Base-by-base conservation (phyloP, 2,329 filamentous ascomycete species). In the Aspergillus ochraceus region DNA sequence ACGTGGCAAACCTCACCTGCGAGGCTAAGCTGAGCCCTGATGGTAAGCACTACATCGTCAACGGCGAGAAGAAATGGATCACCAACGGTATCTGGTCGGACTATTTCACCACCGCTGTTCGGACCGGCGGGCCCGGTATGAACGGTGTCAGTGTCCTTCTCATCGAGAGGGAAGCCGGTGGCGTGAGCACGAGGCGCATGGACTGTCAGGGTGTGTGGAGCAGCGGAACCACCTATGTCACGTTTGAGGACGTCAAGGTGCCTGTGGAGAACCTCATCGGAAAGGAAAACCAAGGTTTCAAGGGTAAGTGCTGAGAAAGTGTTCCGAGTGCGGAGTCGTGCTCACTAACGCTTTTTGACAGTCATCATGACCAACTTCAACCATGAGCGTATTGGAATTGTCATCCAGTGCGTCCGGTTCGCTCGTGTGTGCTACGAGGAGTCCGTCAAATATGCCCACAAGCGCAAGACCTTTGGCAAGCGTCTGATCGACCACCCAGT, bases 301-400 rank as follows among this genome's bases (percentile, higher is more conserved):
- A 93, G 80, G 85, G 86, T 87, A 77, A 67, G 74, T 63, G 58
- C 19, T 51, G 39, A 36, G 17, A 45, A n/a, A 60, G 60, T 53
- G 59, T 19, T 1, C 19, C 10, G 20, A 24, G 17, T 14, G 4
- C 30, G 8, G 6, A 17, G 17, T 42, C 49, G 36, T n/a, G 30
- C 12, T 22, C 12, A 55, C 55, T 63, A 47, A 61, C 45, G 17
- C 22, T 20, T 47, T 20, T 22, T 32, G 52, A 56, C 61, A 86
- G 92, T 96, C 74, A 94, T 99, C 83, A 98, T 98, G 94, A 97
- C 92, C 76, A 97, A 97, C 85, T 97, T 97, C 84, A 98, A 98
- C 86, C 95, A 98, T 84, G 95, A 99, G 82, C 91, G 95, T 64
- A 93, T 99, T 69, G 95, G 95, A 64, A 98, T 99, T 79, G 93